A percentile compares a stretch with the other conserved stretches of the same genome.
Conservation (phyloP, 805 yeast species). For the Candida maesae region DNA sequence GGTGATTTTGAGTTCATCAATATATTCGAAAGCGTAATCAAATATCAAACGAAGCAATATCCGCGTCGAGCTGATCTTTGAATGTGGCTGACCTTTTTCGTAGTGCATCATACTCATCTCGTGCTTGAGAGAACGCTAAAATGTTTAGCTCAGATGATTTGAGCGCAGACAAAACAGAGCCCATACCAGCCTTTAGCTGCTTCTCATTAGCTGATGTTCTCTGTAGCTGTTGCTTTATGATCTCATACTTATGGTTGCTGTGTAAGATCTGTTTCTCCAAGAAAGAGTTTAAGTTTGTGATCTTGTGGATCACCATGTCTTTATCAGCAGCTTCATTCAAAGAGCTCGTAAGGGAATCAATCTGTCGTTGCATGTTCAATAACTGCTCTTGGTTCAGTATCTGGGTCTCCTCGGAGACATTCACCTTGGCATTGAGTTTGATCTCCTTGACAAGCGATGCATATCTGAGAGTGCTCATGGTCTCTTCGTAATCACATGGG, state of each 20-base stretch:
- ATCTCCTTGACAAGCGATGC: slow-evolving; percentile 75
- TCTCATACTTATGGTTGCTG: slow-evolving; percentile 24
- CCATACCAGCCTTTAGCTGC: slow-evolving; percentile 4
- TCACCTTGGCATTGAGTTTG: slow-evolving; percentile 54
- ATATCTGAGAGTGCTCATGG: slow-evolving; percentile 69
- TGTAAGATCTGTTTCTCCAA: slow-evolving; percentile 28
- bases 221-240: slow-evolving; percentile 15
- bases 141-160: not conserved
- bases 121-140: no score
- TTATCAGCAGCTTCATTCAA: slow-evolving; percentile 21
- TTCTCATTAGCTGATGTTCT: not conserved
- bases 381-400: slow-evolving; percentile 11
- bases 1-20: no score
- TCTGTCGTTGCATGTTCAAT: slow-evolving; percentile 19
- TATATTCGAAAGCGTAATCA: no score
- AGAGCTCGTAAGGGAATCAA: slow-evolving; percentile 17
- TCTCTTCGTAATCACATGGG: slow-evolving; percentile 76
- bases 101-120: no score
- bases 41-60: no score
- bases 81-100: no score
- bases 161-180: slow-evolving; percentile 6
- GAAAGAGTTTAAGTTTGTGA: slow-evolving; percentile 24
- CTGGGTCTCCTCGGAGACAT: slow-evolving; percentile 26
- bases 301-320: slow-evolving; percentile 18
- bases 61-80: no score